Percentiles rank a stretch among this genome's conserved stretches.
Conservation (phyloP, 768 basidiomycete genomes). For the Boletales sp. region DNA sequence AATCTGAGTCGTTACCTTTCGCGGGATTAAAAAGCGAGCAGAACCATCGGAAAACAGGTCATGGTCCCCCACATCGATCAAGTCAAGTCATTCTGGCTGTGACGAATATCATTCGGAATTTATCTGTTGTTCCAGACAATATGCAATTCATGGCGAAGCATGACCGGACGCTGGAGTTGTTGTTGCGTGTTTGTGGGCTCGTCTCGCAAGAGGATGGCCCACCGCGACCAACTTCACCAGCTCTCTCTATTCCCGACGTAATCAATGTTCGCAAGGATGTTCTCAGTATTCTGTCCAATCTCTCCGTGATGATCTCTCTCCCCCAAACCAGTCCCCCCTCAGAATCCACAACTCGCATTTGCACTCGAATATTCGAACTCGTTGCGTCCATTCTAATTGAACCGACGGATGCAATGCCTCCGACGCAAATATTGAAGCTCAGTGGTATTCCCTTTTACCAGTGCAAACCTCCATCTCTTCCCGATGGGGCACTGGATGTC, state of each 20-base stretch:
- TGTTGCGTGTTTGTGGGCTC: conserved; percentile 64
- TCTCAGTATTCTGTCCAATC: conserved; percentile 62
- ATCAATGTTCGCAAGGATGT: conserved; percentile 75
- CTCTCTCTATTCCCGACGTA: conserved; percentile 68
- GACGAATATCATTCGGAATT: conserved; percentile 81
- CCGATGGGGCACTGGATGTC: conserved; percentile 79
- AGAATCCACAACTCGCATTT: conserved; percentile 43
- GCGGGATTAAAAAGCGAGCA: conserved; percentile 46
- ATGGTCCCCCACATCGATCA: conserved; percentile 60
- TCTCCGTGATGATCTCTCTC: conserved; percentile 53
- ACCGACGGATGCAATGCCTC: conserved; percentile 60
- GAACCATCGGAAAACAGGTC: conserved; percentile 45
- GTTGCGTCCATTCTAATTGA: conserved; percentile 76
- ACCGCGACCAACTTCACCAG: conserved; percentile 46
- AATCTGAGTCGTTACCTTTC: conserved; percentile 58
- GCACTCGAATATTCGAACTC: conserved; percentile 59
- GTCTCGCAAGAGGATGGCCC: conserved; percentile 28
- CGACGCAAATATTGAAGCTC: conserved; percentile 55
- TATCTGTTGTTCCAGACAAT: conserved; percentile 76
- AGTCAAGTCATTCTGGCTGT: conserved; percentile 64
- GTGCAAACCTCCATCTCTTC: conserved; percentile 53
- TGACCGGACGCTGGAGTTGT: conserved; percentile 56
- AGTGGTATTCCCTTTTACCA: conserved; percentile 41
- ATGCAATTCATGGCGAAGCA: conserved; percentile 61
- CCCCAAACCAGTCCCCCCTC: conserved; percentile 37